A percentile compares a stretch with the other conserved stretches of the same genome.
Evolutionary conservation across 495 filamentous ascomycete species (phyloP).

Genomic region (Trichoderma erinaceum): DNA sequence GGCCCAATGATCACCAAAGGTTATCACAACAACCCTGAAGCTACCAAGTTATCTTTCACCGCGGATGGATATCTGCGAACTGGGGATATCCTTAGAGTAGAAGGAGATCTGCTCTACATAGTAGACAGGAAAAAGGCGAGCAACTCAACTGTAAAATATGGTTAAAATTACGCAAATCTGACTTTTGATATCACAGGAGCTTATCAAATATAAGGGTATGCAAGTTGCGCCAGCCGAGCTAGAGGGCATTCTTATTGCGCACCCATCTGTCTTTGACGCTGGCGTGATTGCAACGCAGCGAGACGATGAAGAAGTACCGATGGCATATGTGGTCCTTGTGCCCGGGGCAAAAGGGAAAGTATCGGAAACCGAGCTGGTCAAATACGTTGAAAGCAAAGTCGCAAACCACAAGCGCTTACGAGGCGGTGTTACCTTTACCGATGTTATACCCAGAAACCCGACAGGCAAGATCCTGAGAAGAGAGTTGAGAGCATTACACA

Average conservation of each 20-base stretch:
- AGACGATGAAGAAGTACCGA: constrained; percentile 65
- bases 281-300: constrained; percentile 70
- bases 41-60: constrained; percentile 52
- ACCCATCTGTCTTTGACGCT: constrained; percentile 65
- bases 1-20: constrained; percentile 60
- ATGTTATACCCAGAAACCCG: constrained; percentile 73
- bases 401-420: constrained; percentile 65
- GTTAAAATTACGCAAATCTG: background rate
- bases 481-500: background rate
- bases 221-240: constrained; percentile 77
- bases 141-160: background rate
- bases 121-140: constrained; percentile 66
- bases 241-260: constrained; percentile 63
- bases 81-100: constrained; percentile 57
- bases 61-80: constrained; percentile 60
- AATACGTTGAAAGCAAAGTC: constrained; percentile 43
- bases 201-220: constrained; percentile 51
- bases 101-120: constrained; percentile 44
- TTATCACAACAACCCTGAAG: constrained; percentile 59
- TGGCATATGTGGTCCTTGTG: constrained; percentile 64
- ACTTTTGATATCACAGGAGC: constrained; percentile 23
- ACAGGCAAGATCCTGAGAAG: constrained; percentile 70
- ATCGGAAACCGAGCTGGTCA: constrained; percentile 24
- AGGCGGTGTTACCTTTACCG: constrained; percentile 70
- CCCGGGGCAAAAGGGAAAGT: constrained; percentile 20